Base-by-base conservation (phyloP, 2,329 filamentous ascomycete species). In the Calycina marina region DNA sequence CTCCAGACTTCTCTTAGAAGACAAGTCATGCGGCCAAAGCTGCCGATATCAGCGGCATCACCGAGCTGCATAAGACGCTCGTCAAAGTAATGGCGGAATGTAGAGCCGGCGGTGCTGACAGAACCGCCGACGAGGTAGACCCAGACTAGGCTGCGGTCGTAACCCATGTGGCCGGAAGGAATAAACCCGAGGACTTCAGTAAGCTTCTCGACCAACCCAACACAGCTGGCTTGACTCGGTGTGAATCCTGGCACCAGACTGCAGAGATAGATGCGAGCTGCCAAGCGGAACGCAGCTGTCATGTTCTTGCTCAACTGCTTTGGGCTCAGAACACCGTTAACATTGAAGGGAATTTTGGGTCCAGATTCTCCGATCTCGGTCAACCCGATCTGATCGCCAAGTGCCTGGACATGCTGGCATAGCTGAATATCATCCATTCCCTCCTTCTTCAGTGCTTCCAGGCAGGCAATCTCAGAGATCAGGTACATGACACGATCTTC, bases 401-500 rank as follows among this genome's bases (percentile, higher is more conserved):
- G 73, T n/a, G 79, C 74, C 40, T 79, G 76, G 24, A 96, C 84
- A 56, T 94, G 88, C 38, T 79, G 72, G 68, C 86, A 94, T 27
- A 96, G 72, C 31, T 75, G 72, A 42, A 90, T 76, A 50, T 90
- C 77, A 45, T 93, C 81, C 61, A 90, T 84, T 46, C 80, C 81
- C 38, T 80, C 73, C 24, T 65, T 61, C 64, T 90, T 92, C 42
- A 94, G 71, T 3, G 82, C 80, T 55, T 96, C 90, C 32, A 98
- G 73, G 57, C 90, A 96, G 34, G 88, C 83, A 48, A 96, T 93
- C 60, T 98, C 90, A 2, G 85, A 93, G 54, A 98, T 93, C 48
- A 96, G 67, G 56, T 93, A 96, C 85, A 98, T 94, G 58, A 96
- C 80, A 14, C 77, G 75, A 58, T 98, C 90, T 42, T 96, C 88